phyloP scores from a whole-genome alignment of 225 moss, liverwort and hornwort genomes.

The Pseudoscleropodium purum region DNA sequence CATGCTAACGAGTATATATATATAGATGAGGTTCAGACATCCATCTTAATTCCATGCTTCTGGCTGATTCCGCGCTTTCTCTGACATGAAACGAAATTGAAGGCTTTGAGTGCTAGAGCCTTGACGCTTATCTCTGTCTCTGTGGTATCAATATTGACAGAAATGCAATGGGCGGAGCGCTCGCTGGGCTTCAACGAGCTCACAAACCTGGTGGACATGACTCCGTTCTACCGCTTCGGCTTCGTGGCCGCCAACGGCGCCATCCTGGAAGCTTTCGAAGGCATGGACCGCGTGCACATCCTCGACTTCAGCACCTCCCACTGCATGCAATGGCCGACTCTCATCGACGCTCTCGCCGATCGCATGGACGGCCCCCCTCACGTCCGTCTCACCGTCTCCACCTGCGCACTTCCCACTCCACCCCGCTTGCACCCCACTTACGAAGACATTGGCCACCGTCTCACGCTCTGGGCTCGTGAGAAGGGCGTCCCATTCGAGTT shows the following conservation, averaged over 20 bases:
- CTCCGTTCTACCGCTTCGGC: slow-evolving; percentile 77
- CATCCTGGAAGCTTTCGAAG: slow-evolving; percentile 70
- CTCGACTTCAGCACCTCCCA: slow-evolving; percentile 64
- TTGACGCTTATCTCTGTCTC: background rate
- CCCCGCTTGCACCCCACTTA: slow-evolving; percentile 43
- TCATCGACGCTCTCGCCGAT: slow-evolving; percentile 65
- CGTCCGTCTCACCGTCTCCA: slow-evolving; percentile 61
- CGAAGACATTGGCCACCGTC: slow-evolving; percentile 38
- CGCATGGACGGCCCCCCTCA: slow-evolving; percentile 57
- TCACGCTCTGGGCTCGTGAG: slow-evolving; percentile 39
- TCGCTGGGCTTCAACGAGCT: slow-evolving; percentile 53
- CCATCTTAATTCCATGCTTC: background rate
- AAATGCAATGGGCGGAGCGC: slow-evolving; percentile 21
- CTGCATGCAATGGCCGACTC: slow-evolving; percentile 78
- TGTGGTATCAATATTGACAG: slow-evolving; percentile 1
- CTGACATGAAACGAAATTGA: background rate
- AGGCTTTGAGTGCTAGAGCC: background rate
- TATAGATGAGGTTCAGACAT: background rate
- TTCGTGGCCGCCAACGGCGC: slow-evolving; percentile 78
- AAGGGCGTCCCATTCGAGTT: slow-evolving; percentile 64
- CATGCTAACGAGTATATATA: background rate
- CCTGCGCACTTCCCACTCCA: slow-evolving; percentile 25
- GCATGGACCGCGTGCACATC: slow-evolving; percentile 57
- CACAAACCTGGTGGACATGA: slow-evolving; percentile 62
- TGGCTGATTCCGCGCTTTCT: background rate